A percentile compares a stretch with the other conserved stretches of the same genome.
These are phyloP conservation scores for Raphanus raphanistrum DNA, from an alignment of 345 rosid genomes.

Conservation along the genomic window DNA sequence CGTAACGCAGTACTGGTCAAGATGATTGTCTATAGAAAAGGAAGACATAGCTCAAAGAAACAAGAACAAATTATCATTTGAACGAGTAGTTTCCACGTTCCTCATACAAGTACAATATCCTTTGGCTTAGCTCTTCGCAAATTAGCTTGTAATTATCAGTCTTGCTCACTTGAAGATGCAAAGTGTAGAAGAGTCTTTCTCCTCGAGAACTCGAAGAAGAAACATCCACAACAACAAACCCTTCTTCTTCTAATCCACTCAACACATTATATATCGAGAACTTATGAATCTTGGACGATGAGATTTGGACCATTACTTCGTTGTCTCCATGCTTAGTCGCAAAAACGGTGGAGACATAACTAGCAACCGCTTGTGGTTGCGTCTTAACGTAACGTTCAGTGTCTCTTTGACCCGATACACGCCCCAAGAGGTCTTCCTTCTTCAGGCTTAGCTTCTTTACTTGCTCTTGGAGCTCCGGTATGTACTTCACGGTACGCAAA, in stretches of 20 bases:
- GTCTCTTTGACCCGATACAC: conserved; percentile 33
- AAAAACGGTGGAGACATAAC: conserved; percentile 40
- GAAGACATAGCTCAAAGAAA: not conserved
- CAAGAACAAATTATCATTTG: conserved; percentile 12
- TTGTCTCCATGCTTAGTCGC: conserved; percentile 44
- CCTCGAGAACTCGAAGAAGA: conserved; percentile 60
- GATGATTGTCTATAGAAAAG: not conserved
- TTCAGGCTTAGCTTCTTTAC: conserved; percentile 41
- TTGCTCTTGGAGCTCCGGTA: conserved; percentile 53
- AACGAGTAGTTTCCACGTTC: conserved; percentile 30
- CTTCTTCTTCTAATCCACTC: conserved; percentile 49
- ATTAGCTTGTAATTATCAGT: conserved; percentile 30
- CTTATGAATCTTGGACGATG: conserved; percentile 31
- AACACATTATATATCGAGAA: conserved; percentile 47
- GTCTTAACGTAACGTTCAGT: conserved; percentile 23
- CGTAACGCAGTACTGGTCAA: not conserved
- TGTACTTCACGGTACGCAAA: conserved; percentile 49
- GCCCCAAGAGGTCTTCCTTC: conserved; percentile 49
- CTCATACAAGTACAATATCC: conserved; percentile 38
- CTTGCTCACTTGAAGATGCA: conserved; percentile 50
- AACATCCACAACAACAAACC: conserved; percentile 46
- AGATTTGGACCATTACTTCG: conserved; percentile 57
- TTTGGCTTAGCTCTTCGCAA: conserved; percentile 43
- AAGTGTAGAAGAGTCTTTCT: conserved; percentile 53
- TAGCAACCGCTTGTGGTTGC: conserved; percentile 25